Evolutionary conservation across 495 filamentous ascomycete species (phyloP).

Genomic region (Aspergillus ostianus): DNA sequence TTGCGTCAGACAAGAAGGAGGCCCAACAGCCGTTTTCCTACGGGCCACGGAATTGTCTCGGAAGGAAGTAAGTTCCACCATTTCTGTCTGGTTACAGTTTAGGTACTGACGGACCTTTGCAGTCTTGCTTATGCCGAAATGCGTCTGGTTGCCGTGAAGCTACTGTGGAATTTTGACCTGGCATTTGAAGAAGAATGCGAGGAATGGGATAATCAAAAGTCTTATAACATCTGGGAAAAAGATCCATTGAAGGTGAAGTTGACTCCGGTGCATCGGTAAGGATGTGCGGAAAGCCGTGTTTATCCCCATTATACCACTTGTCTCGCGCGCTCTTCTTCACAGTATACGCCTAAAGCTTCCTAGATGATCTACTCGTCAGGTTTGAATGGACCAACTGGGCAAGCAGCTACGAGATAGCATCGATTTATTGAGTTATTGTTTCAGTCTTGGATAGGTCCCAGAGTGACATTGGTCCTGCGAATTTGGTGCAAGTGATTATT

Average conservation of each 20-base stretch:
- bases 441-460: background rate
- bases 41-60: slow-evolving; percentile 49
- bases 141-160: slow-evolving; percentile 35
- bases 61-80: slow-evolving; percentile 36
- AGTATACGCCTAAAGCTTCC: too few relatives aligned
- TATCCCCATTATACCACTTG: too few relatives aligned
- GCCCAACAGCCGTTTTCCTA: slow-evolving; percentile 46
- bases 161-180: slow-evolving; percentile 48
- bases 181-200: slow-evolving; percentile 18
- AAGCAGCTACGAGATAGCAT: too few relatives aligned
- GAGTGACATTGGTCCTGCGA: too few relatives aligned
- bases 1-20: slow-evolving; percentile 28
- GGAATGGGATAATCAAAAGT: slow-evolving; percentile 36
- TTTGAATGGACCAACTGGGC: too few relatives aligned
- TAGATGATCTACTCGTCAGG: too few relatives aligned
- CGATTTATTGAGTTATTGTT: background rate
- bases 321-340: too few relatives aligned
- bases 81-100: background rate
- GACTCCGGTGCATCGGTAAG: slow-evolving; percentile 8
- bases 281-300: background rate
- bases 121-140: slow-evolving; percentile 48
- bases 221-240: slow-evolving; percentile 43
- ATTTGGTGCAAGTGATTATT: background rate
- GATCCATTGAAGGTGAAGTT: slow-evolving; percentile 33
- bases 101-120: background rate